Base-by-base conservation (phyloP, 257 asterid genomes). In the Gentiana straminea region DNA sequence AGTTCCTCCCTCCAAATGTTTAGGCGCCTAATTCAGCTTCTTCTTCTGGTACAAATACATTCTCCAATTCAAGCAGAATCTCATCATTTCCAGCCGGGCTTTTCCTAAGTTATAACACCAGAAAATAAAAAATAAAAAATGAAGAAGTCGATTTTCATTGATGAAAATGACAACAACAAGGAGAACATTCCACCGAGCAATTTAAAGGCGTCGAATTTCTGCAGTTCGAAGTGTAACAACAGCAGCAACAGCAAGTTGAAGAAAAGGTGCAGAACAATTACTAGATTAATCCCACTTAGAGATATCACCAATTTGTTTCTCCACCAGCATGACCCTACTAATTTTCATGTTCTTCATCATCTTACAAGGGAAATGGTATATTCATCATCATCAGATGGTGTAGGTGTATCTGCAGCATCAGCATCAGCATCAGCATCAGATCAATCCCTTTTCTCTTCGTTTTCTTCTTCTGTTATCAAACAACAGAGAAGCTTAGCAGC, bases 261-360 rank as follows among this genome's bases (percentile, higher is more conserved):
- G 60, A 66, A 61, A n/a, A 24, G 24, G 24, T 24, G 24, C 24
- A 24, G 24, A 24, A 24, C 24, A 24, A 59, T 44, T 12, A 11
- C 32, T 12, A 68, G 84, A 52, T 24, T 24, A 24, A 70, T 60
- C 73, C 79, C 84, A 43, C 47, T 78, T 12, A 76, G 64, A 61
- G 81, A 81, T 55, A 68, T 81, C n/a, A 78, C 88, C 6, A 51
- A 68, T 56, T 63, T 75, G 52, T 53, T 58, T 59, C 7, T 55
- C 38, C 15, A 13, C 62, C 11, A 6, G 24, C 56, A 35, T 35
- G 46, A 24, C 24, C 24, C 24, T 0, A 13, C 38, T 4, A 37
- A 44, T 41, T 41, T 41, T 41, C 46, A 4, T 41, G 46, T 4
- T 41, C 46, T 24, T 24, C 24, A 24, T 24, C 24, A 24, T 0